Percentiles rank a stretch among this genome's conserved stretches.
Evolutionary conservation across 129 eudicot genomes (phyloP).

Genomic region (Centrapalus pauciflorus): DNA sequence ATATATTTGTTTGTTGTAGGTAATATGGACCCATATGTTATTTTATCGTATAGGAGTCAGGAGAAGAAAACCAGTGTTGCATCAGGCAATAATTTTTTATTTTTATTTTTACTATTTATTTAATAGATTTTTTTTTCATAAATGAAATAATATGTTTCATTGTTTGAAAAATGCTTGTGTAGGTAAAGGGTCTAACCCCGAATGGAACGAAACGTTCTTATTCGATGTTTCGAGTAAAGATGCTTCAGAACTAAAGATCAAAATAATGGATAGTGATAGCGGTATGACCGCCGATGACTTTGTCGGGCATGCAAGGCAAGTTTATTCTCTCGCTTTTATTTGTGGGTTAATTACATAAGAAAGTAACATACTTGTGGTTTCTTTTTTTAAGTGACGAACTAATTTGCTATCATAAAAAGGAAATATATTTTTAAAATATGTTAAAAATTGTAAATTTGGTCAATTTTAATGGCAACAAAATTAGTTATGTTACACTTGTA

Average conservation of each 20-base stretch:
- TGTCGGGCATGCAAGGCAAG: slow-evolving; percentile 71
- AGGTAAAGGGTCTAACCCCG: slow-evolving; percentile 65
- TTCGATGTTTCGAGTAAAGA: slow-evolving; percentile 42
- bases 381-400: too few species aligned
- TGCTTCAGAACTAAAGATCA: slow-evolving; percentile 36
- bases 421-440: too few species aligned
- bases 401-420: too few species aligned
- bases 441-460: too few species aligned
- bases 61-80: slow-evolving; percentile 68
- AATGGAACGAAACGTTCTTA: slow-evolving; percentile 76
- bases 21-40: slow-evolving; percentile 61
- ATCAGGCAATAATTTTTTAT: slow-evolving; percentile 36
- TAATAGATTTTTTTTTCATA: not conserved
- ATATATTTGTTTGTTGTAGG: slow-evolving; percentile 26
- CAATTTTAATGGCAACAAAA: too few species aligned
- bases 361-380: not conserved
- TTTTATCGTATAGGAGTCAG: slow-evolving; percentile 56
- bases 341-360: not conserved
- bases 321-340: not conserved
- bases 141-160: not conserved
- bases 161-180: slow-evolving; percentile 5
- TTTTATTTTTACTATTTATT: not conserved
- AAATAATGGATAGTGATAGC: slow-evolving; percentile 56
- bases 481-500: too few species aligned
- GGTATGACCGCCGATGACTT: slow-evolving; percentile 47